A percentile compares a stretch with the other conserved stretches of the same genome.
These are phyloP conservation scores for Parachaetomium inaequale DNA, from an alignment of 495 filamentous ascomycete genomes.

Conservation along the genomic window DNA sequence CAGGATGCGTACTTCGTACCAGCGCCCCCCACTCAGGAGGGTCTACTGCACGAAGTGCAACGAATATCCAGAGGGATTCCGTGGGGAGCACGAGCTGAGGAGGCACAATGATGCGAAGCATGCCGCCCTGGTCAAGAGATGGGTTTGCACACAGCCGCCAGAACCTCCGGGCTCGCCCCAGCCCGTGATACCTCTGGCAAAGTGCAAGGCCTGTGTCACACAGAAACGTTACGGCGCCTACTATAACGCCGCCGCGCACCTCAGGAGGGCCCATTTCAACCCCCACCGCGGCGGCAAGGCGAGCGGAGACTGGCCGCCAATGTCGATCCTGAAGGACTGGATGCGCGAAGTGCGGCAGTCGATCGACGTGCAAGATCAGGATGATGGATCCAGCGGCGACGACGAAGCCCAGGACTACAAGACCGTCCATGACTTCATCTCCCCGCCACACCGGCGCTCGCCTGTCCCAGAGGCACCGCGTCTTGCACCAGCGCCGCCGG, in stretches of 20 bases:
- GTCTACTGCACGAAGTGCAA: conserved; percentile 75
- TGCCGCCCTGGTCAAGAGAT: conserved; percentile 67
- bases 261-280: conserved; percentile 83
- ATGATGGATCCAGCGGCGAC: conserved; percentile 46
- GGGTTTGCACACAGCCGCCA: conserved; percentile 60
- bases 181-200: conserved; percentile 66
- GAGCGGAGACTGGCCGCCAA: conserved; percentile 78
- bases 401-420: conserved; percentile 44
- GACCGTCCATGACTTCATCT: conserved; percentile 38
- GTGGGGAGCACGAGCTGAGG: conserved; percentile 88
- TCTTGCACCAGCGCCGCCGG: conserved; percentile 45
- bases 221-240: conserved; percentile 88
- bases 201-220: conserved; percentile 83
- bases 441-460: conserved; percentile 38
- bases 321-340: conserved; percentile 82
- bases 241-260: conserved; percentile 93
- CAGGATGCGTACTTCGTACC: conserved; percentile 67
- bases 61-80: conserved; percentile 82
- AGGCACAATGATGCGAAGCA: conserved; percentile 85
- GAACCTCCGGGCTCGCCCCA: conserved; percentile 42
- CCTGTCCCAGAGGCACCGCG: conserved; percentile 40
- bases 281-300: conserved; percentile 78
- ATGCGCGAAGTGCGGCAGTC: conserved; percentile 67
- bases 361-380: conserved; percentile 45
- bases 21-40: conserved; percentile 72